Conservation (phyloP, 331 rosid species). For the Arachis monticola region DNA sequence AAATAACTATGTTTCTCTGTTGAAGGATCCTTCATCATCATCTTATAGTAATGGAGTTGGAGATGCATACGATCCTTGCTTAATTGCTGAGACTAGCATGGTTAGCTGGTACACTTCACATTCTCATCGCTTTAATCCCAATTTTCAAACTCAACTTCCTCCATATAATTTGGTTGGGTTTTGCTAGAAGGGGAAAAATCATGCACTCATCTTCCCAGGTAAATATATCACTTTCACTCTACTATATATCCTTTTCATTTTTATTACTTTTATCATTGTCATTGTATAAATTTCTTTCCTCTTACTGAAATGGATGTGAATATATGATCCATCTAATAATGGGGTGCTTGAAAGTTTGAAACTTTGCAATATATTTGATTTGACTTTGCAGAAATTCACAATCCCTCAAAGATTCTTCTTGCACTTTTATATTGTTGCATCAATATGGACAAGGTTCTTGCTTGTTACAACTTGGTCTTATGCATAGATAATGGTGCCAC, state of each 20-base stretch:
- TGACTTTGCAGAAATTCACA: constrained; percentile 67
- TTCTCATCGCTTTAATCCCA: constrained; percentile 67
- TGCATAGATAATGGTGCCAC: constrained; percentile 58
- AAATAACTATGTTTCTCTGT: constrained; percentile 4
- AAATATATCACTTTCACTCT: constrained; percentile 4
- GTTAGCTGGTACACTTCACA: constrained; percentile 69
- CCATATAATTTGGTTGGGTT: constrained; percentile 46
- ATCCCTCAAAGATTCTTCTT: constrained; percentile 77
- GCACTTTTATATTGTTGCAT: constrained; percentile 76
- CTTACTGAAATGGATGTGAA: not conserved
- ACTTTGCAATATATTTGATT: not conserved
- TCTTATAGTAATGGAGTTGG: constrained; percentile 44
- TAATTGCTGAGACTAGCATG: constrained; percentile 64
- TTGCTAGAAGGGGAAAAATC: constrained; percentile 82
- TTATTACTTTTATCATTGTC: not conserved
- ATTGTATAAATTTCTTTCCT: not conserved
- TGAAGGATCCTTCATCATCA: constrained; percentile 16
- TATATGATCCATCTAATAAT: not conserved
- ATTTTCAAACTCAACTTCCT: constrained; percentile 50
- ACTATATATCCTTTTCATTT: constrained; percentile 19
- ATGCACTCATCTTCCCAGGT: constrained; percentile 57
- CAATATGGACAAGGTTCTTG: constrained; percentile 73
- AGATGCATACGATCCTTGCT: constrained; percentile 57
- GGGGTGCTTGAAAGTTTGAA: constrained; percentile 2
- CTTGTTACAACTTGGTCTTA: constrained; percentile 74